A percentile compares a stretch with the other conserved stretches of the same genome.
Evolutionary conservation across 441 rosid genomes (phyloP).

Genomic region (Gossypium davidsonii): DNA sequence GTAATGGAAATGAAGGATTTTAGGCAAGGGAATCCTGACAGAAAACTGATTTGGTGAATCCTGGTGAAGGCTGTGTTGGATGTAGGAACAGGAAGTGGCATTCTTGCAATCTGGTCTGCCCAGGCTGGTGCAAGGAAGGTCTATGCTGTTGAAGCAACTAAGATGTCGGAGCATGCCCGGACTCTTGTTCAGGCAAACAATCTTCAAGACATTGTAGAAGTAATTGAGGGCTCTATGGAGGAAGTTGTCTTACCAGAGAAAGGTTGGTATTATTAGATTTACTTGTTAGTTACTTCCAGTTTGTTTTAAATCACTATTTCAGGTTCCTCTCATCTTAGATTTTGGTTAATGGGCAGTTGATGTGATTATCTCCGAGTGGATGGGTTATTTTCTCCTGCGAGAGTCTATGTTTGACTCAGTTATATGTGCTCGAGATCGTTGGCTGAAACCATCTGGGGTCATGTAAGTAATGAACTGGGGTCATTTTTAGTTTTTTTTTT

Average conservation of each 20-base stretch:
- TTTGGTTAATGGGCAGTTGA: conserved; percentile 58
- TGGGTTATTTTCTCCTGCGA: conserved; percentile 95
- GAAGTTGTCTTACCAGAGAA: conserved; percentile 80
- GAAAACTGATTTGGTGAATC: conserved; percentile 14
- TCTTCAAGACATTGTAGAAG: conserved; percentile 68
- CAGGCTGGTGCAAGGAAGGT: conserved; percentile 98
- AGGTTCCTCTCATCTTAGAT: background rate
- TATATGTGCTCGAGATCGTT: conserved; percentile 91
- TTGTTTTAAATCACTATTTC: background rate
- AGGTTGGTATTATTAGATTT: conserved; percentile 33
- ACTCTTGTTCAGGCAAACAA: conserved; percentile 65
- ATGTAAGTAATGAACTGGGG: conserved; percentile 47
- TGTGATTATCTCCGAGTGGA: conserved; percentile 97
- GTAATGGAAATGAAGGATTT: background rate
- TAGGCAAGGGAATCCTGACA: background rate
- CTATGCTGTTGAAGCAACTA: conserved; percentile 92
- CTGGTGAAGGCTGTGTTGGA: conserved; percentile 70
- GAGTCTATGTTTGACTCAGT: conserved; percentile 99
- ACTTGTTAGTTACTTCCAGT: background rate
- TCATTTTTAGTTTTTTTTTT: background rate
- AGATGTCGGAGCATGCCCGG: conserved; percentile 90
- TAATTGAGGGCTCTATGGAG: conserved; percentile 82
- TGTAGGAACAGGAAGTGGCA: conserved; percentile 97
- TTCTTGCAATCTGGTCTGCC: conserved; percentile 97
- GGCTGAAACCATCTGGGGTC: conserved; percentile 87